A percentile compares a stretch with the other conserved stretches of the same genome.
phyloP scores from a whole-genome alignment of 495 filamentous ascomycete species.

The Cercophora samala region DNA sequence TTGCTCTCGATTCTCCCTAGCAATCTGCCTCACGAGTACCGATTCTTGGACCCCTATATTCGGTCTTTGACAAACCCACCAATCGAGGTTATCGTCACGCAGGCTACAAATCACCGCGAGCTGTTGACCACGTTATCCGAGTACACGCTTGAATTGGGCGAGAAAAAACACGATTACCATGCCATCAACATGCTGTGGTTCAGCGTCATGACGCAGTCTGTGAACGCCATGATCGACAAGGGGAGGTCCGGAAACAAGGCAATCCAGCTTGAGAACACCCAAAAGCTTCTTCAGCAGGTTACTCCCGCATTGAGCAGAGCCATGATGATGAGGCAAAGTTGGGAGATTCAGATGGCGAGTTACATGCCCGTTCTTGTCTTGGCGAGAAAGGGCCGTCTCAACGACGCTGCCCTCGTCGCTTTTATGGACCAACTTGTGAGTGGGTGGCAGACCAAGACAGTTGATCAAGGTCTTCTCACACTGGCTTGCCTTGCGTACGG shows the following conservation, averaged over 20 bases:
- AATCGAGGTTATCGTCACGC: constrained; percentile 73
- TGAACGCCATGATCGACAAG: constrained; percentile 73
- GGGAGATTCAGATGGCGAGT: constrained; percentile 75
- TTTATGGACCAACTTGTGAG: constrained; percentile 82
- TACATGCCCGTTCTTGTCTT: constrained; percentile 88
- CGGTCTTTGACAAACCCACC: constrained; percentile 68
- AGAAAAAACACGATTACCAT: constrained; percentile 65
- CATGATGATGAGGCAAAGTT: constrained; percentile 65
- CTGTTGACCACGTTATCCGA: constrained; percentile 70
- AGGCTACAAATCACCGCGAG: constrained; percentile 64
- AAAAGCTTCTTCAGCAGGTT: constrained; percentile 70
- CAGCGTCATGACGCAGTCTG: constrained; percentile 72
- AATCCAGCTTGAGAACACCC: constrained; percentile 67
- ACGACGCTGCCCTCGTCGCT: constrained; percentile 67
- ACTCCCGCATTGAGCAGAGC: constrained; percentile 73
- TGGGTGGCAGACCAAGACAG: constrained; percentile 69
- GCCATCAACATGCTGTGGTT: constrained; percentile 84
- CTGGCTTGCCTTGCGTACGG: constrained; percentile 76
- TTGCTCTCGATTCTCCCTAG: constrained; percentile 78
- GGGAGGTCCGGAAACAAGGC: constrained; percentile 65
- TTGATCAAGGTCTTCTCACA: constrained; percentile 72
- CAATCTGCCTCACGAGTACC: constrained; percentile 68
- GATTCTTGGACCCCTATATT: constrained; percentile 81
- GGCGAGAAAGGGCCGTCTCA: constrained; percentile 71
- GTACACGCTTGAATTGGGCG: constrained; percentile 68